Base-by-base conservation (phyloP, 768 basidiomycete genomes). In the Leccinum disarticulatum region DNA sequence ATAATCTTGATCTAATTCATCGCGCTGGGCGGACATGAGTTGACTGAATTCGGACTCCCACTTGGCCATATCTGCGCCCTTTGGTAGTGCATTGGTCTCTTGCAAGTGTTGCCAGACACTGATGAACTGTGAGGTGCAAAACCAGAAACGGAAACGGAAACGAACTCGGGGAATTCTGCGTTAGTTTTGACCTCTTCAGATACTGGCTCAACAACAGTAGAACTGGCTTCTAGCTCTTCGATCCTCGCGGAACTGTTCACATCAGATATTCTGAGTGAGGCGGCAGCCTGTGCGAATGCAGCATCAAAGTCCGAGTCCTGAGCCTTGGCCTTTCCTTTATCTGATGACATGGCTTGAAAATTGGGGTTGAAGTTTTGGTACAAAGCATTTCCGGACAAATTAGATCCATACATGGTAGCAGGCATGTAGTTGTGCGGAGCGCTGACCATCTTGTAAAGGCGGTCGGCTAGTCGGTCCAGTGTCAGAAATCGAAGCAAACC, bases 31-130 rank as follows among this genome's bases (percentile, higher is more conserved):
- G 35, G 79, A 80, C 88, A 93, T 90, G 46, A 91, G 75, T 60
- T 91, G 86, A 68, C 88, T 87, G 62, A 93, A 88, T 70, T 93
- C 86, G 6, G 89, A 82, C 72, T 93, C 92, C 91, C 91, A 93
- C 71, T 86, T 87, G 1, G 85, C 83, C 57, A 90, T 70, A 59
- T 91, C 88, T 69, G 85, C 87, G 25, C 77, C 67, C 5, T 82
- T 78, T 1, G 86, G 83, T 3, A 85, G 82, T 25, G 81, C 59
- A 27, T 83, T 82, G 1, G 85, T 86, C 55, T 82, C 78, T 65
- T 83, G 84, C 28, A 87, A 70, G 36, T 83, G 77, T 48, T 85
- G 78, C 88, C 85, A 90, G 38, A 84, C 77, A 43, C 90, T 92
- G 61, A 15, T 19, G 33, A 46, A 54, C 33, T 11, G 41, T 61